Base-by-base conservation (phyloP, 257 asterid species). In the Scutellaria baicalensis region DNA sequence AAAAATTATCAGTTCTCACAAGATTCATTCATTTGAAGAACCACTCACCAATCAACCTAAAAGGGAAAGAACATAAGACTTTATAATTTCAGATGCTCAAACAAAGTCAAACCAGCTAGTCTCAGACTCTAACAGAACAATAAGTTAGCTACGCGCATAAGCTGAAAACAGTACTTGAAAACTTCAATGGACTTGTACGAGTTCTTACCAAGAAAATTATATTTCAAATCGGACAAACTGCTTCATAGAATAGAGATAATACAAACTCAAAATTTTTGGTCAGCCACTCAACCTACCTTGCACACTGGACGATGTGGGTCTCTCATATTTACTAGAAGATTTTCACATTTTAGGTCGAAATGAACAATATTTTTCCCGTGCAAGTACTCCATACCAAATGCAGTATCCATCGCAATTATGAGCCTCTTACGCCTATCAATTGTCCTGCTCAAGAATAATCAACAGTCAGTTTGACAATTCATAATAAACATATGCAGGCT, bases 241-340 rank as follows among this genome's bases (percentile, higher is more conserved):
- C 44, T 17, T 40, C 20, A 60, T 42, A 56, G 6, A 62, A 33
- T 12, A 68, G 20, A n/a, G 42, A 3, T 20, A 23, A 70, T 38
- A 59, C 44, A 33, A 66, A 66, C 10, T 44, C 55, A 38, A 71
- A 10, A 64, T 3, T 43, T 27, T 21, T 5, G 12, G 31, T 9
- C 13, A 73, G 48, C 16, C 14, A 49, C 38, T 54, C 13, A 56
- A 52, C 78, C 74, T 66, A 91, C 99, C 97, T 94, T 94, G 88
- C 99, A 94, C 69, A 94, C 97, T 0, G 99, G 99, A 49, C 99
- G 97, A 84, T 94, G 99, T 31, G 99, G 99, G 68, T 94, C 99
- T 75, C 99, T 83, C 97, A 94, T 91, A 73, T 94, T 94, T 8
- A 94, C 99, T 76, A 94, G 80, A 77, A 94, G 83, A 80, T 94